Base-by-base conservation (phyloP, 2,329 filamentous ascomycete genomes). In the Diaporthe sp. region DNA sequence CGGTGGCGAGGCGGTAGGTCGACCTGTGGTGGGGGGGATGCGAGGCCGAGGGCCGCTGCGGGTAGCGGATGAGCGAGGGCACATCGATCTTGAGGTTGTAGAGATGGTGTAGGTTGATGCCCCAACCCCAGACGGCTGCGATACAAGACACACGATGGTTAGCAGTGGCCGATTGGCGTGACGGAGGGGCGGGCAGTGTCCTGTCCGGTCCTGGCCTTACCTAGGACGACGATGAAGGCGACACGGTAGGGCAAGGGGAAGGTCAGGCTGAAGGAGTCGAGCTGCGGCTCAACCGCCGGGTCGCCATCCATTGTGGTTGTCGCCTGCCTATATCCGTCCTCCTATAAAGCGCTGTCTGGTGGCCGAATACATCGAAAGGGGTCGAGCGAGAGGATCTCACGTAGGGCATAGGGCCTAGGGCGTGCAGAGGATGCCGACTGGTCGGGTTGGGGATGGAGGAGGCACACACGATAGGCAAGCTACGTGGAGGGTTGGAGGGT, bases 71-170 rank as follows among this genome's bases (percentile, higher is more conserved):
- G 75, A 98, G 89, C 44, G 92, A 89, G 28, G 95, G 94, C 73
- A 98, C 94, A 84, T 98, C 95, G 86, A 99, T 97, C 82, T 94
- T 94, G 81, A 92, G 88, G 75, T 91, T 85, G 80, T 93, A 89
- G 76, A 98, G 92, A 85, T 95, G 96, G 83, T 98, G 95, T 55
- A 98, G 91, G 86, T 98, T 98, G 80, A 94, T 85, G 79, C 93
- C 95, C 95, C 96, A 99, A 83, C 95, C 95, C 96, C 96, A 98
- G 81, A 98, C 93, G 79, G 95, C 95, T 97, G 76, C 44, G 62
- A 61, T 4, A 51, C 70, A 31, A 2, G 44, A 15, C 25, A 15
- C 25, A 34, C 15, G 17, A 12, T 10, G 19, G 61, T 79, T 39
- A 77, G 75, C 75, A 71, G 15, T 25, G 72, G 62, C 62, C 42